These are phyloP conservation scores for Quercus lobata DNA, from an alignment of 331 rosid species.

Conservation along the genomic window DNA sequence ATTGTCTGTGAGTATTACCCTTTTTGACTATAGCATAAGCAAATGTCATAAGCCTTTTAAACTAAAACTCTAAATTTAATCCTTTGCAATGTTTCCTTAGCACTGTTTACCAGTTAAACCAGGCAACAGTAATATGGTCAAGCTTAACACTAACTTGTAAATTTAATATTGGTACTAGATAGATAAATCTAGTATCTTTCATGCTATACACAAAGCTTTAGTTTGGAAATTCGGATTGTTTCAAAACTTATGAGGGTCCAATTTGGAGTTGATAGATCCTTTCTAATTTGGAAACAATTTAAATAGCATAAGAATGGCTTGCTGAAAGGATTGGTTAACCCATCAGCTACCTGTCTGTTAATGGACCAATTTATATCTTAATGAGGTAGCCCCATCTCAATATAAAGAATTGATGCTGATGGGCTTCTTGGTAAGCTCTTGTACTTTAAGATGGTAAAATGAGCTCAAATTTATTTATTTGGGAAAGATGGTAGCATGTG, in stretches of 20 bases:
- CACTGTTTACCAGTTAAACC: neutral
- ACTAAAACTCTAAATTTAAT: neutral
- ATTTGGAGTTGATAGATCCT: neutral
- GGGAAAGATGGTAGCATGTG: neutral
- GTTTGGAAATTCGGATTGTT: neutral
- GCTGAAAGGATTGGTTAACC: neutral
- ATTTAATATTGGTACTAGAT: neutral
- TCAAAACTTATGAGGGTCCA: neutral
- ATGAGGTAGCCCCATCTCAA: neutral
- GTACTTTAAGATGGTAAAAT: neutral
- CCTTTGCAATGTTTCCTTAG: neutral
- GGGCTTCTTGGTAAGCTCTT: neutral
- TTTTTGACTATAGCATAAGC: neutral
- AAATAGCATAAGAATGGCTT: neutral
- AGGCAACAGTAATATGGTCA: neutral
- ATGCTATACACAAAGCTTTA: neutral
- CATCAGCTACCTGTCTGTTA: neutral
- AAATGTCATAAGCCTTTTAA: neutral
- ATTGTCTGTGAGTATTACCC: slow-evolving; percentile 69
- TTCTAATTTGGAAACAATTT: neutral
- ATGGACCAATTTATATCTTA: neutral
- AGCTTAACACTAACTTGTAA: neutral
- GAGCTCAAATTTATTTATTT: neutral
- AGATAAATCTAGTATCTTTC: neutral
- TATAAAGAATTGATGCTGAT: neutral